A percentile compares a stretch with the other conserved stretches of the same genome.
These are phyloP conservation scores for Mucor lusitanicus DNA, from an alignment of 371 early-diverging fungal genomes.

Conservation along the genomic window DNA sequence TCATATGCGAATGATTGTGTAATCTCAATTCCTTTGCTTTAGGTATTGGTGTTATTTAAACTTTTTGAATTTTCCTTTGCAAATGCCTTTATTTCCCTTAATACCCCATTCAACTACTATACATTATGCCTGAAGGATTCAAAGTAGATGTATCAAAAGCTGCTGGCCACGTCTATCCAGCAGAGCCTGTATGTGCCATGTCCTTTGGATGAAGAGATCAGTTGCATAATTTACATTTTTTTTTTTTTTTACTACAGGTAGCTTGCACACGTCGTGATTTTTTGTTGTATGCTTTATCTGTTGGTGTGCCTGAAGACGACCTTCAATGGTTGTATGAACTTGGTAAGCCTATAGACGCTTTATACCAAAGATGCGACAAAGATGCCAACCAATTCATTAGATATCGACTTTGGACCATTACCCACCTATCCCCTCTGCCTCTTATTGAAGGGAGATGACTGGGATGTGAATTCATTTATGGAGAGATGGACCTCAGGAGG, in stretches of 20 bases:
- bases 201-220: background rate
- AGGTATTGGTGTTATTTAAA: background rate
- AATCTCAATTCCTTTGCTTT: slow-evolving; percentile 2
- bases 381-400: slow-evolving; percentile 20
- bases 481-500: slow-evolving; percentile 34
- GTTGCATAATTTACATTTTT: background rate
- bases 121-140: slow-evolving; percentile 27
- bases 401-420: slow-evolving; percentile 63
- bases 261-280: slow-evolving; percentile 68
- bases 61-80: background rate
- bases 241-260: slow-evolving; percentile 25
- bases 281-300: slow-evolving; percentile 69
- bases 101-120: background rate
- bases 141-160: slow-evolving; percentile 31
- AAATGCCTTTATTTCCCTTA: background rate
- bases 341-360: slow-evolving; percentile 35
- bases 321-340: slow-evolving; percentile 69
- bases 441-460: slow-evolving; percentile 50
- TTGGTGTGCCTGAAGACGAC: slow-evolving; percentile 63
- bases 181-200: slow-evolving; percentile 9
- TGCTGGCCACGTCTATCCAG: slow-evolving; percentile 16
- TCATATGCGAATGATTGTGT: slow-evolving; percentile 8
- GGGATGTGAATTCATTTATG: slow-evolving; percentile 66
- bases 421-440: slow-evolving; percentile 73
- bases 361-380: background rate